Evolutionary conservation across 2,329 filamentous ascomycete species (phyloP), one percentile per base, ranked within the genome.

Genomic region (Coniochaeta sp.): DNA sequence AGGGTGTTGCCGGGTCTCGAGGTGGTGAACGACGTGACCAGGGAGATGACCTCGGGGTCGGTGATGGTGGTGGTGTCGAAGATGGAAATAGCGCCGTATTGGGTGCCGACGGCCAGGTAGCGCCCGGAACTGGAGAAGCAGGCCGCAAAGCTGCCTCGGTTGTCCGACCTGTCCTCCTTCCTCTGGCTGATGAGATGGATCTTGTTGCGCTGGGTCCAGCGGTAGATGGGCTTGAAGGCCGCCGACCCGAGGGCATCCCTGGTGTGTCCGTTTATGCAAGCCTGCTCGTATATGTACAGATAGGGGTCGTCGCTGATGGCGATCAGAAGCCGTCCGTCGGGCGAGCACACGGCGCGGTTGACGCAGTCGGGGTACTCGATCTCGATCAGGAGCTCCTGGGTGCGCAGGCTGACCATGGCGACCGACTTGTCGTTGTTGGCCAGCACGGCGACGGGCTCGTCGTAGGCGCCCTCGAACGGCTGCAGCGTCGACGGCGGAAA

Each of bases 361-460:
- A 98, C 93, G 64, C 87, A 89, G 70, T 93, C 89, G 5, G 90
- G 88, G 64, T 96, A 88, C 4, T 84, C 81, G 58, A 97, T 77
- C 50, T 87, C 81, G 59, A 90, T 86, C 24, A 96, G 75, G 38
- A 89, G 79, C 62, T 89, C 80, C 16, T 73, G 72, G 58, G 88
- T 84, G 30, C 83, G 79, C 22, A 98, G 78, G 56, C 88, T 89
- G 70, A 96, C 91, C n/a, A 97, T 77, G 30, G 89, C 88, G 60
- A 98, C 89, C 1, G 90, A 91, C 71, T 87, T 89, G 75, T 98
- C 95, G 71, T 99, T 99, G 75, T 97, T 97, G 54, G 90, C 86
- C 68, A 97, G 77, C 54, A 90, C 82, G 58, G 87, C 89, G n/a
- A 93, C 80, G 1, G 81, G 77, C 19, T 76, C 72, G 17, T 68